Percentiles rank a stretch among this genome's conserved stretches.
Evolutionary conservation across 495 filamentous ascomycete species (phyloP).

Genomic region (Chaetomium cochliodes): DNA sequence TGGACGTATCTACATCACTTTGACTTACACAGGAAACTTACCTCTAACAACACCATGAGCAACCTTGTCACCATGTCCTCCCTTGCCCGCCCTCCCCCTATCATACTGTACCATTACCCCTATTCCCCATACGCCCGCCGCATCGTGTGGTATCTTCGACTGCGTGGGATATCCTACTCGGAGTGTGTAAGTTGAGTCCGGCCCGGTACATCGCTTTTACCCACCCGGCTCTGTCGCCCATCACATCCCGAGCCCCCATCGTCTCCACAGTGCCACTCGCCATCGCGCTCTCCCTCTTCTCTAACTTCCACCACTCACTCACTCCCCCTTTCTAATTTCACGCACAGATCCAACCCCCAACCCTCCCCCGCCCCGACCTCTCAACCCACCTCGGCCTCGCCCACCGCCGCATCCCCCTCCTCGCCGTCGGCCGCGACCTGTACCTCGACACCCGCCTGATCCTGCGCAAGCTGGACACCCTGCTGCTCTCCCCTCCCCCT

Average conservation of each 20-base stretch:
- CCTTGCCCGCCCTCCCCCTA: too few relatives aligned
- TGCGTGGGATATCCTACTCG: neutral
- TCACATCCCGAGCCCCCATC: too few relatives aligned
- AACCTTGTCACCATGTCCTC: neutral
- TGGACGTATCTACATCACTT: neutral
- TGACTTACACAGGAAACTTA: neutral
- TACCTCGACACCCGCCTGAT: constrained; percentile 63
- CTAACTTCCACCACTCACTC: neutral
- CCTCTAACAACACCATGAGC: neutral
- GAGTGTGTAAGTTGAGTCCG: neutral
- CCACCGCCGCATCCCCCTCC: constrained; percentile 65
- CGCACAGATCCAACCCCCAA: constrained; percentile 54
- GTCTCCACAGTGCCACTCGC: too few relatives aligned
- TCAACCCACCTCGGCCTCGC: constrained; percentile 49
- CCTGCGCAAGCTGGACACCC: constrained; percentile 54
- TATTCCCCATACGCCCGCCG: neutral
- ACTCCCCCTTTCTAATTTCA: neutral
- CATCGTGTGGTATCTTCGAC: neutral
- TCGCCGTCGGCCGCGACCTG: constrained; percentile 56
- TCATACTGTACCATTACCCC: neutral
- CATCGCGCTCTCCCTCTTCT: too few relatives aligned
- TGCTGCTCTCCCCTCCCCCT: constrained; percentile 8
- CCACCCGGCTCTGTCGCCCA: too few relatives aligned
- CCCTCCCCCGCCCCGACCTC: constrained; percentile 56
- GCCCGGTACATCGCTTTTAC: too few relatives aligned